Evolutionary conservation across 805 yeast species (phyloP), one percentile per base, ranked within the genome.

Genomic region (Yamadazyma kitorensis): DNA sequence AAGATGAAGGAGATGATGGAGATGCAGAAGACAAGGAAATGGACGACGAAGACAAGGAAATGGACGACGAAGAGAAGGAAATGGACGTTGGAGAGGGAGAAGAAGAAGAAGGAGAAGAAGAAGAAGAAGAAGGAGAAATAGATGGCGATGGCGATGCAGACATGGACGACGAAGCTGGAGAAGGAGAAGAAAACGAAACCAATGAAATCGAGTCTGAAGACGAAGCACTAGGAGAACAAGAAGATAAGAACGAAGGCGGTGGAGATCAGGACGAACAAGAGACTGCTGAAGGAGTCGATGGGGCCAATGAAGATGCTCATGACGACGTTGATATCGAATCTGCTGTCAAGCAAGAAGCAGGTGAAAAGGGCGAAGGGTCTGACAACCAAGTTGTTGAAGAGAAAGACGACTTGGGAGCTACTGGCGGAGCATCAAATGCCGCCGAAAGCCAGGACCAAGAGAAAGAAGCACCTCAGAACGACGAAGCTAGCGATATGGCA

Each of bases 381-480:
- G 82, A 79, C 41, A 64, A 71, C 23, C 67, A 72, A 37, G 74
- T 67, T 20, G 55, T 66, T 24, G 78, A 76, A 31, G 85, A 78
- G 43, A 74, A 80, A 41, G 76, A 80, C 20, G 82, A 82, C 49
- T 57, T 82, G 31, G 94, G 89, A 23, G 78, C 82, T 14, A 64
- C 78, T 24, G 89, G 89, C 5, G 44, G 76, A 50, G 68, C 70
- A 7, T 54, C 68, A 9, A 36, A 56, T 1, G 58, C 62, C 3
- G 40, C 48, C 37, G 65, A 71, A 20, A 69, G 70, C 27, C 63
- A 72, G 28, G 55, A 68, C 17, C 61, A 63, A 25, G 43, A 49
- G 18, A 54, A 68, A 8, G 65, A 70, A 18, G 65, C 64, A 11
- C 61, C 64, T 3, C 54, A 59, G 4, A 61, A 47, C 10, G 54